These are phyloP conservation scores for Zangia roseola DNA, from an alignment of 768 basidiomycete species.

Conservation along the genomic window DNA sequence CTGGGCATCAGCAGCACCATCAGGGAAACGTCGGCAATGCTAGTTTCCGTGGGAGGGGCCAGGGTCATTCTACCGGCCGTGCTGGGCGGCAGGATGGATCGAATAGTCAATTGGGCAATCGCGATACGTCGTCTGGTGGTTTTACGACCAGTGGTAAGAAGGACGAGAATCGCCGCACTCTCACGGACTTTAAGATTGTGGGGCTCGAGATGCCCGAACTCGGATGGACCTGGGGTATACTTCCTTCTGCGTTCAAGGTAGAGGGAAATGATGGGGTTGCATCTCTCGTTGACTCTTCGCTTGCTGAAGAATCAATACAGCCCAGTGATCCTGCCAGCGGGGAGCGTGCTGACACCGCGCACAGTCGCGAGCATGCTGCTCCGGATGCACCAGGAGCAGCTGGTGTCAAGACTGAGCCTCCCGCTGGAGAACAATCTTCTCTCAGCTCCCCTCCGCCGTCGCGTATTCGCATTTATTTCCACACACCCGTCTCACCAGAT, in stretches of 20 bases:
- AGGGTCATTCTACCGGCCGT: constrained; percentile 46
- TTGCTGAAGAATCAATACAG: constrained; percentile 29
- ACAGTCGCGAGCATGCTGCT: constrained; percentile 20
- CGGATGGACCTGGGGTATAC: constrained; percentile 82
- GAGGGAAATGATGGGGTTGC: constrained; percentile 38
- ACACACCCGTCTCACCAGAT: constrained; percentile 82
- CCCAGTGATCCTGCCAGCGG: constrained; percentile 18
- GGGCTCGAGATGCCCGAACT: constrained; percentile 83
- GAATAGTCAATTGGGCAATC: constrained; percentile 38
- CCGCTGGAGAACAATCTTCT: constrained; percentile 27
- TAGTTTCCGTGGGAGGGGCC: constrained; percentile 61
- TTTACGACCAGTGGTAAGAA: constrained; percentile 65
- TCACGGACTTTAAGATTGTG: constrained; percentile 98
- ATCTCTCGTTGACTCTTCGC: constrained; percentile 32
- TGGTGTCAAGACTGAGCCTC: constrained; percentile 32
- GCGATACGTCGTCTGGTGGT: constrained; percentile 49
- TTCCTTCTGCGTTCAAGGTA: constrained; percentile 40
- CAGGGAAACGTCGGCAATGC: constrained; percentile 38
- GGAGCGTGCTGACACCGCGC: constrained; percentile 18
- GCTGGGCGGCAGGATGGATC: constrained; percentile 39
- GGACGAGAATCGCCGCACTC: constrained; percentile 85
- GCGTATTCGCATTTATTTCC: constrained; percentile 89
- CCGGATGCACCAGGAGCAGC: constrained; percentile 31
- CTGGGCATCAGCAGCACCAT: constrained; percentile 40
- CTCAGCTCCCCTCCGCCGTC: constrained; percentile 58